Percentiles rank a stretch among this genome's conserved stretches.
phyloP scores from a whole-genome alignment of 1,284 basidiomycete species.

The Sanghuangporus sanghuang region DNA sequence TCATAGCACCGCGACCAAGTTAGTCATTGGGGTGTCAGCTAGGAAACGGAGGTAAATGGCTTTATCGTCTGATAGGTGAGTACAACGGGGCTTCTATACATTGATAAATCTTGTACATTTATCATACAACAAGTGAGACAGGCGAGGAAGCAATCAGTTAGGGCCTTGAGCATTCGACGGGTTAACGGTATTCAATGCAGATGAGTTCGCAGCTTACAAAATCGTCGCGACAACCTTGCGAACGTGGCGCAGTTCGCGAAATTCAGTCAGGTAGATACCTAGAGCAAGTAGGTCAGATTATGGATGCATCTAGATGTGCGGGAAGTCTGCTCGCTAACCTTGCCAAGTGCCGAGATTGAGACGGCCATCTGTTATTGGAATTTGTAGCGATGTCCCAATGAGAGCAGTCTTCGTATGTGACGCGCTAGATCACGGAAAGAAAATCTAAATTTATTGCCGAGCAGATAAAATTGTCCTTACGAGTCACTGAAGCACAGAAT shows the following conservation, averaged over 20 bases:
- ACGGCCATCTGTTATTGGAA: constrained; percentile 81
- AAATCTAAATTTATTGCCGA: background rate
- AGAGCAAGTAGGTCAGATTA: background rate
- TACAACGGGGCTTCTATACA: background rate
- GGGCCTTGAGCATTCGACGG: background rate
- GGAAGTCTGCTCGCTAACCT: constrained; percentile 36
- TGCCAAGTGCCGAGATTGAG: constrained; percentile 92
- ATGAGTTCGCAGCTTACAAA: constrained; percentile 40
- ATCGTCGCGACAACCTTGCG: constrained; percentile 80
- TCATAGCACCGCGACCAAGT: background rate
- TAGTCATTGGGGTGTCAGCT: no score
- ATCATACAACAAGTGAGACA: background rate
- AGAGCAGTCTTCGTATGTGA: constrained; percentile 90
- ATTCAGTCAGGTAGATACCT: constrained; percentile 84
- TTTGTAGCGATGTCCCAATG: constrained; percentile 74
- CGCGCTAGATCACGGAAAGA: constrained; percentile 42
- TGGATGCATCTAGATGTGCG: background rate
- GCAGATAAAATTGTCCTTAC: constrained; percentile 36
- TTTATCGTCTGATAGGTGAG: background rate
- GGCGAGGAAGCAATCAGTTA: background rate
- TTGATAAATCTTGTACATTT: background rate
- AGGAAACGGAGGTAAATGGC: background rate
- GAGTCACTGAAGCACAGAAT: constrained; percentile 52
- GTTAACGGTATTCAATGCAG: background rate
- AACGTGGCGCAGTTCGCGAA: constrained; percentile 61